phyloP scores from a whole-genome alignment of 108 stramenopile species.

The Nitzschia sp. region DNA sequence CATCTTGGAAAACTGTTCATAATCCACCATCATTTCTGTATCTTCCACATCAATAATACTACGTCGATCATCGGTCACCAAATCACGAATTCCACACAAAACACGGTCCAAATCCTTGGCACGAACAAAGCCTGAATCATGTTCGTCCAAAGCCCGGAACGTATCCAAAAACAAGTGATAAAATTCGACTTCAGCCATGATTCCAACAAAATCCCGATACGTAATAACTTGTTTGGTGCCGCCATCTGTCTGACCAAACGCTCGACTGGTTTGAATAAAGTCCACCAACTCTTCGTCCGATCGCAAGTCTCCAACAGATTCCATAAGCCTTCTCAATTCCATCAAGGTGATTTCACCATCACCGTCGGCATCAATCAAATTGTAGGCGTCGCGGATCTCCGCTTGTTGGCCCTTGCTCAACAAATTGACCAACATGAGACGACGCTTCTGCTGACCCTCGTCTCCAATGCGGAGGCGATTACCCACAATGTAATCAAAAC shows the following conservation, averaged over 20 bases:
- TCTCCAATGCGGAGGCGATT: slow-evolving; percentile 70
- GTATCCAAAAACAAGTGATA: slow-evolving; percentile 84
- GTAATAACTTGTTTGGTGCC: slow-evolving; percentile 53
- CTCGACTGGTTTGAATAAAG: slow-evolving; percentile 62
- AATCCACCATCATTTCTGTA: slow-evolving; percentile 85
- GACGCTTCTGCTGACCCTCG: slow-evolving; percentile 53
- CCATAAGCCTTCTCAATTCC: slow-evolving; percentile 73
- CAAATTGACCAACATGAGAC: slow-evolving; percentile 64
- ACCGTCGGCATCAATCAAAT: slow-evolving; percentile 60
- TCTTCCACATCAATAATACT: slow-evolving; percentile 87
- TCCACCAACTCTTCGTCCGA: slow-evolving; percentile 47
- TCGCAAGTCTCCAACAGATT: slow-evolving; percentile 45
- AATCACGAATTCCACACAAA: slow-evolving; percentile 77
- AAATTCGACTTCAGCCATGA: slow-evolving; percentile 90
- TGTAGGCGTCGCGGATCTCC: slow-evolving; percentile 73
- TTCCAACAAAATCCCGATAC: slow-evolving; percentile 73
- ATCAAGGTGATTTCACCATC: slow-evolving; percentile 64
- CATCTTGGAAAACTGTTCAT: slow-evolving; percentile 84
- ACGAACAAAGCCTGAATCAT: slow-evolving; percentile 74
- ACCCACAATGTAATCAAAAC: slow-evolving; percentile 81
- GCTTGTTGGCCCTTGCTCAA: slow-evolving; percentile 58
- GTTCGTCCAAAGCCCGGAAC: slow-evolving; percentile 66
- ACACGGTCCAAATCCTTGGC: slow-evolving; percentile 75
- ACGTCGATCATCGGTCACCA: slow-evolving; percentile 82
- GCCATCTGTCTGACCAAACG: slow-evolving; percentile 24